A percentile compares a stretch with the other conserved stretches of the same genome.
Evolutionary conservation across 2,329 filamentous ascomycete species (phyloP).

Genomic region (Penicillium sp.): DNA sequence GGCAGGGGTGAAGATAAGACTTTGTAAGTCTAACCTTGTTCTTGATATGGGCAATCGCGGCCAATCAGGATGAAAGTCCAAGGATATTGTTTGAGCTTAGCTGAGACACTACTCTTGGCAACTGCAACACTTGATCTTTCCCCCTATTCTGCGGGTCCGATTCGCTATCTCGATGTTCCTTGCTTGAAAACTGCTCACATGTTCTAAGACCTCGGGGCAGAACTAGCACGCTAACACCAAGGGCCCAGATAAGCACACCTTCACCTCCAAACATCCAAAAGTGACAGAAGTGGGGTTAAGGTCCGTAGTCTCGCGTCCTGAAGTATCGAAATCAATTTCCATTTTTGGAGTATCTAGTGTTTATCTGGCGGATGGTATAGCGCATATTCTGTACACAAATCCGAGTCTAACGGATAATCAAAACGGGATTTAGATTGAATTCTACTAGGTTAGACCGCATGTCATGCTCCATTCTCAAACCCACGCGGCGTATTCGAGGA

Average conservation of each 20-base stretch:
- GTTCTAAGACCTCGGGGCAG: neutral
- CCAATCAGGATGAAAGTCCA: neutral
- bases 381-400: neutral
- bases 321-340: neutral
- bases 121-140: neutral
- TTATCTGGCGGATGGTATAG: neutral
- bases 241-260: neutral
- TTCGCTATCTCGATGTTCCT: neutral
- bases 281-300: neutral
- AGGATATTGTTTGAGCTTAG: conserved; percentile 1
- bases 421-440: neutral
- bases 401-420: too few species aligned
- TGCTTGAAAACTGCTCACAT: neutral
- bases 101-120: neutral
- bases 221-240: neutral
- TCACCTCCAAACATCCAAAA: neutral
- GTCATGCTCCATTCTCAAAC: too few species aligned
- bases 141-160: neutral
- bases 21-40: neutral
- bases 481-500: neutral
- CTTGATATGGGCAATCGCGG: neutral
- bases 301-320: neutral
- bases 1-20: conserved; percentile 5
- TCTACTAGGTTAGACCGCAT: neutral
- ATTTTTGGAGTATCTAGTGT: neutral